phyloP scores from a whole-genome alignment of 169 alveolate genomes.

The Blepharisma undulans region DNA sequence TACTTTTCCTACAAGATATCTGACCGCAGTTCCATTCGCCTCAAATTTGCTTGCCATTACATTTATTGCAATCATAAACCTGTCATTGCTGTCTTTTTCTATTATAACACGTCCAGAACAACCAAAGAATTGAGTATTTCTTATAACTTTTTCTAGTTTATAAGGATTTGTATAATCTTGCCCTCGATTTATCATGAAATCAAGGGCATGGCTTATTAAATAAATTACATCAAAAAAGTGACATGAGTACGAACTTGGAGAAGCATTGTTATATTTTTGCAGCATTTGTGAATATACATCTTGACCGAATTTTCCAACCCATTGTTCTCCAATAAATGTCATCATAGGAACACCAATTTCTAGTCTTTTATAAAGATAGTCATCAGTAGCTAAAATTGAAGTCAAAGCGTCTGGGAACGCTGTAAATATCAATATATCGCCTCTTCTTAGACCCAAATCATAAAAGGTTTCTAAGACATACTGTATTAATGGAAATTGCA shows the following conservation, averaged over 20 bases:
- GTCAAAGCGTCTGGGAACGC: not conserved
- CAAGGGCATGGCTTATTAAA: not conserved
- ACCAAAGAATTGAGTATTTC: not conserved
- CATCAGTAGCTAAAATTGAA: no score
- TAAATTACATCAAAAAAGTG: not conserved
- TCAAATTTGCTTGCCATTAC: no score
- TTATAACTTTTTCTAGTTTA: not conserved
- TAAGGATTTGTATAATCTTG: not conserved
- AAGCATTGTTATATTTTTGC: no score
- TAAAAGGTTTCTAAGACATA: not conserved
- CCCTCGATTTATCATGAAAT: not conserved
- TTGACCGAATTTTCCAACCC: no score
- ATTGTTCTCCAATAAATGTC: no score
- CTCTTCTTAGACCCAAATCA: slow-evolving; percentile 19
- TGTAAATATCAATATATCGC: not conserved
- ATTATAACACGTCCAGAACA: not conserved
- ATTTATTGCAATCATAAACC: not conserved
- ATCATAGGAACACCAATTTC: no score
- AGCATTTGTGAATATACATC: no score
- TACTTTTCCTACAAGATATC: no score
- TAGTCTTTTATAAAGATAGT: no score
- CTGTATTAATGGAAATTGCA: not conserved
- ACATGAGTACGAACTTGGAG: no score
- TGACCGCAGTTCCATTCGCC: no score
- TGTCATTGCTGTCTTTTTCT: not conserved